Evolutionary conservation across 129 eudicot species (phyloP).

Genomic region (Kitagawia praeruptora): DNA sequence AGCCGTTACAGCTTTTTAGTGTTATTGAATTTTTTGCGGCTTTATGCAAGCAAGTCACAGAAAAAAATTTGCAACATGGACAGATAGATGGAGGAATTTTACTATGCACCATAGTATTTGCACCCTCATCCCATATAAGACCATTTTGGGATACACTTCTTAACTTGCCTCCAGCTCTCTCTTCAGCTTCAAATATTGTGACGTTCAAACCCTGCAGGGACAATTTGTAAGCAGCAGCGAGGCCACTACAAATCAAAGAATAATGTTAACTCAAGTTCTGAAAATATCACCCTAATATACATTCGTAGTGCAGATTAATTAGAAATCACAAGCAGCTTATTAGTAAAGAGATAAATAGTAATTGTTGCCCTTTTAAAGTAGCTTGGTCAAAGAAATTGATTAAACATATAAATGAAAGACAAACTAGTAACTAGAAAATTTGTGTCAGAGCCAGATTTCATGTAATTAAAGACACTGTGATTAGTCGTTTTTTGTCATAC

Average conservation of each 20-base stretch:
- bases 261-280: neutral
- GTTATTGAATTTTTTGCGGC: neutral
- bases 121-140: conserved; percentile 97
- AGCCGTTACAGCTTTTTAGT: neutral
- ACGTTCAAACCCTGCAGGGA: conserved; percentile 67
- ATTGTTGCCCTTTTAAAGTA: neutral
- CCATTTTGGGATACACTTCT: conserved; percentile 65
- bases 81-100: neutral
- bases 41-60: neutral
- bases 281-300: neutral
- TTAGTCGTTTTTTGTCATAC: neutral
- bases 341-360: neutral
- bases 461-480: neutral
- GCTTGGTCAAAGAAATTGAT: neutral
- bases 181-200: conserved; percentile 87
- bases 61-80: neutral
- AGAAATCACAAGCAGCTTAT: neutral
- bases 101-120: conserved; percentile 74
- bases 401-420: neutral
- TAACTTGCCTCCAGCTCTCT: conserved; percentile 81
- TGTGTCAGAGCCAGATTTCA: neutral
- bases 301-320: neutral
- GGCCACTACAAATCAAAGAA: conserved; percentile 49
- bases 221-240: conserved; percentile 92
- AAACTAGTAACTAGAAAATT: neutral